A percentile compares a stretch with the other conserved stretches of the same genome.
Conservation (phyloP, 768 basidiomycete genomes). For the Plicaturopsis crispa region DNA sequence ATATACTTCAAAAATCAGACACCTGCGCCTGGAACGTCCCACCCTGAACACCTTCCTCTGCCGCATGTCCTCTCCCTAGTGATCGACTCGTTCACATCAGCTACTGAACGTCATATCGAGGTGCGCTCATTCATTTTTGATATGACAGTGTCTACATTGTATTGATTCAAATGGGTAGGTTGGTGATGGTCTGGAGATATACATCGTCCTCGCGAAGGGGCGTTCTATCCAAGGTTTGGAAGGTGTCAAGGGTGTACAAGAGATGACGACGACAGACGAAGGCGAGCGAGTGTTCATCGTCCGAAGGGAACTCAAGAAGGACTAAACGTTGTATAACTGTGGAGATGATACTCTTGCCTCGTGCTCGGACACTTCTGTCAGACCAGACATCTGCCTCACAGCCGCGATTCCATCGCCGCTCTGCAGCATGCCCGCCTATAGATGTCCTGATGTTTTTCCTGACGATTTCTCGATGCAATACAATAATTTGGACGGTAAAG, state of each 20-base stretch:
- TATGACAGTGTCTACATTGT: background rate
- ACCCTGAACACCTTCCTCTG: conserved; percentile 80
- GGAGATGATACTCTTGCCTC: background rate
- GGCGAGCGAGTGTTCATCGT: conserved; percentile 75
- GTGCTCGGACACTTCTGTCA: too few relatives aligned
- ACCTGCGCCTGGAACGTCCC: conserved; percentile 60
- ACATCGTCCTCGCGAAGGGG: conserved; percentile 70
- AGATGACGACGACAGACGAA: conserved; percentile 51
- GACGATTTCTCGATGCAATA: too few relatives aligned
- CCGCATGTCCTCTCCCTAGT: conserved; percentile 77
- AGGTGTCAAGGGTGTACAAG: conserved; percentile 47
- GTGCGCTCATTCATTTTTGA: conserved; percentile 29
- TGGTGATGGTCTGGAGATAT: conserved; percentile 93
- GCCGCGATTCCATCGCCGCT: too few relatives aligned
- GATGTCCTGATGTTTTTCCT: too few relatives aligned
- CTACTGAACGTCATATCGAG: conserved; percentile 98
- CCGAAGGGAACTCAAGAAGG: conserved; percentile 76
- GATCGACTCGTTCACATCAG: conserved; percentile 93
- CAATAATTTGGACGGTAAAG: too few relatives aligned
- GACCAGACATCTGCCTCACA: too few relatives aligned
- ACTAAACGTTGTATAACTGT: conserved; percentile 42
- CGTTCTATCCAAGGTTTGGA: conserved; percentile 54
- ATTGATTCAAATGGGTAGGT: conserved; percentile 44
- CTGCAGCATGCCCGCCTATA: too few relatives aligned
- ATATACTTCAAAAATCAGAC: conserved; percentile 98